Conservation (phyloP, 2,329 filamentous ascomycete species). For the Bipolaris bicolor region DNA sequence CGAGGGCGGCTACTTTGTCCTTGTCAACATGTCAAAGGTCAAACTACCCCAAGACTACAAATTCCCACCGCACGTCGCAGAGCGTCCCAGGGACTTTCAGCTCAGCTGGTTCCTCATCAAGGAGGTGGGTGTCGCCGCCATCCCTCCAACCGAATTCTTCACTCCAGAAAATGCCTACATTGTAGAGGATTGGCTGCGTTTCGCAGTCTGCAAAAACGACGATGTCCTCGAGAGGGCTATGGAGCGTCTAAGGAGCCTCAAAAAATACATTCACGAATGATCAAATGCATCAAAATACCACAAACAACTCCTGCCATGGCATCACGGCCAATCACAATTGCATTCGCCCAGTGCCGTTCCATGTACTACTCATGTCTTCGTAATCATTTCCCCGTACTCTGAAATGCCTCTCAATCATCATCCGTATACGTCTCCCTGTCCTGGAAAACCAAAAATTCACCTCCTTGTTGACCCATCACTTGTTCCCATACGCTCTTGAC, state of each 20-base stretch:
- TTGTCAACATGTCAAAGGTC: slow-evolving; percentile 91
- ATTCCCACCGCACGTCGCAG: slow-evolving; percentile 87
- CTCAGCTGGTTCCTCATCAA: slow-evolving; percentile 96
- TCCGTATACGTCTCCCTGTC: slow-evolving; percentile 72
- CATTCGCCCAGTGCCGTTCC: not conserved
- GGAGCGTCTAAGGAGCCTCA: slow-evolving; percentile 57
- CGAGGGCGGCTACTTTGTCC: slow-evolving; percentile 95
- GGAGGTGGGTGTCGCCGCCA: slow-evolving; percentile 92
- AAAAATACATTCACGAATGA: slow-evolving; percentile 54
- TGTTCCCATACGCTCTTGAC: slow-evolving; percentile 74
- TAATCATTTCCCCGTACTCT: not conserved
- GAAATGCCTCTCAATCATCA: slow-evolving; percentile 49
- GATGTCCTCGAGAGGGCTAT: slow-evolving; percentile 66
- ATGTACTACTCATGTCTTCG: not conserved
- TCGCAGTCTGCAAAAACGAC: slow-evolving; percentile 96
- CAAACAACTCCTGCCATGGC: no score
- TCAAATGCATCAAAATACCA: not conserved
- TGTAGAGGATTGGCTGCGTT: slow-evolving; percentile 90
- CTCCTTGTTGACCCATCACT: slow-evolving; percentile 61
- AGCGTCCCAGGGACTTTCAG: slow-evolving; percentile 89
- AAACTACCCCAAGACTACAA: slow-evolving; percentile 81
- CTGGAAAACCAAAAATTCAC: slow-evolving; percentile 77
- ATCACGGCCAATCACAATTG: not conserved
- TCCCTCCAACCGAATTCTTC: slow-evolving; percentile 97
- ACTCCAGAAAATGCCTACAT: slow-evolving; percentile 82